Base-by-base conservation (phyloP, 352 stramenopile genomes). In the Globisporangium irregulare region DNA sequence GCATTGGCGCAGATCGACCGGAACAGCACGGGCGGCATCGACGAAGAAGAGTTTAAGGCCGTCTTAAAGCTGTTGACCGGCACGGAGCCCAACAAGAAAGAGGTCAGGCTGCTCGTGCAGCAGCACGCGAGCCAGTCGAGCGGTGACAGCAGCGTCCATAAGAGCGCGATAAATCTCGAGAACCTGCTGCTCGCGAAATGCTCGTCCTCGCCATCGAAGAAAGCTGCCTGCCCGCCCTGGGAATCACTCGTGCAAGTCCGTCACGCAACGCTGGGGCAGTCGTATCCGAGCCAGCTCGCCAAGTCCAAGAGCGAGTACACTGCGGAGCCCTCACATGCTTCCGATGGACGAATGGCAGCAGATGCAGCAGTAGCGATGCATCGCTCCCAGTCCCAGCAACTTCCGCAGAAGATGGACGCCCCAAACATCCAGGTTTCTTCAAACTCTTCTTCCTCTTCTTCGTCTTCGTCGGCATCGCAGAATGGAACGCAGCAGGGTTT, bases 11-110 rank as follows among this genome's bases (percentile, higher is more conserved):
- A 88, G n/a, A 82, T 94, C 60, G 86, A 93, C 57, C 79, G 81
- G 10, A 90, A 90, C 46, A 74, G 25, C 2, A 64, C 72, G 0
- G 86, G 84, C 12, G 65, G 74, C 15, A 79, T 95, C 12, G 87
- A 93, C 54, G 84, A 93, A 56, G 84, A 92, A 43, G 86, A 95
- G 41, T 88, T 92, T 56, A 90, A 84, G 59, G 76, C 77, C 1
- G 83, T 92, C n/a, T 61, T 94, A 10, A 95, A 94, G 66, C 74
- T 95, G 2, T 54, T 92, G n/a, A 91, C 81, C 3, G 75, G 25
- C 2, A 64, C 78, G 1, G 87, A 91, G 36, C 86, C 87, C 6
- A 92, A 74, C 57, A 91, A 91, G 62, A 94, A 93, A 64, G 87
- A 94, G 34, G 74, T 92, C 1, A 77, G 74, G 20, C 67, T 80